Percentiles rank a stretch among this genome's conserved stretches.
Evolutionary conservation across 495 filamentous ascomycete genomes (phyloP).

Genomic region (Astrothelium macrocarpum): DNA sequence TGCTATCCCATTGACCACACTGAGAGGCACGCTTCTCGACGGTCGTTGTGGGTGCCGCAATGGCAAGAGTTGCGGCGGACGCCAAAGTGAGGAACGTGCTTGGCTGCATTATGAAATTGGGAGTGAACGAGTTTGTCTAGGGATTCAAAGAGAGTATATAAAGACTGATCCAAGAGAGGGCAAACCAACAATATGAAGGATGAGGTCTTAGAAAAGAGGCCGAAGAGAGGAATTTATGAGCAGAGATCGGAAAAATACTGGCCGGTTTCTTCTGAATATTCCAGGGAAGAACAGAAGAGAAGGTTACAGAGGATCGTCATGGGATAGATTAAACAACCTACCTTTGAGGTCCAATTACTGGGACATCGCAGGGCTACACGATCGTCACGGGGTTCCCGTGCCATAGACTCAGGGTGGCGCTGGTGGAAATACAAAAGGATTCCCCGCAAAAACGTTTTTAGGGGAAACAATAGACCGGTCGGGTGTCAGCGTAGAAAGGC

Average conservation of each 20-base stretch:
- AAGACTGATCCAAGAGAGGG: background rate
- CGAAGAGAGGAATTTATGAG: background rate
- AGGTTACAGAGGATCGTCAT: background rate
- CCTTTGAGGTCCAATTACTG: background rate
- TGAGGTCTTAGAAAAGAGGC: background rate
- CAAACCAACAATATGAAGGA: background rate
- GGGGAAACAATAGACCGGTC: background rate
- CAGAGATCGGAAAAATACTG: background rate
- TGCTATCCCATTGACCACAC: conserved; percentile 17
- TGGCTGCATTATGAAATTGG: background rate
- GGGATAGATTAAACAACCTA: background rate
- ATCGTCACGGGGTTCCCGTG: background rate
- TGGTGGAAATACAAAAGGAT: background rate
- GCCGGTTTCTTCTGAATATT: background rate
- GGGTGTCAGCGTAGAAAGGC: background rate
- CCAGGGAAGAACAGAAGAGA: background rate
- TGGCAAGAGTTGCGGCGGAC: background rate
- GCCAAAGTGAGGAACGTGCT: background rate
- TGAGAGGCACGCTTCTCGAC: background rate
- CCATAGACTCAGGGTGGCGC: background rate
- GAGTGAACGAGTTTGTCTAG: background rate
- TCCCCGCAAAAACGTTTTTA: background rate
- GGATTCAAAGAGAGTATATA: background rate
- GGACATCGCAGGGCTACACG: background rate
- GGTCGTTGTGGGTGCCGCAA: background rate